Conservation (phyloP, 2,329 filamentous ascomycete species). For the Hyphodiscus sp. region DNA sequence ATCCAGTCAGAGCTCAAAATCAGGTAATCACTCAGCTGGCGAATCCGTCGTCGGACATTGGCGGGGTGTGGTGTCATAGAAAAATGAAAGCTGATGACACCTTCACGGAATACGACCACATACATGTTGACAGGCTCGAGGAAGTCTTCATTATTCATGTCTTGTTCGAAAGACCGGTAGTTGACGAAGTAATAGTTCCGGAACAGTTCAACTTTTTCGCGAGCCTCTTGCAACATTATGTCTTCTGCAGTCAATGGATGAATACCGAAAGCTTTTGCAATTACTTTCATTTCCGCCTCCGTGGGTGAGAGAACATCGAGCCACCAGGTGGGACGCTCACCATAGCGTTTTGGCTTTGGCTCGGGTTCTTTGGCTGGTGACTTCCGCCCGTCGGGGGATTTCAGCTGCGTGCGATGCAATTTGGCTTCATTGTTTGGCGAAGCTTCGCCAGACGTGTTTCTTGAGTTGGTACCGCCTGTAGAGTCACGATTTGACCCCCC, state of each 20-base stretch:
- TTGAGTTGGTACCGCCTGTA: slow-evolving; percentile 11
- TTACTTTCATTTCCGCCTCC: slow-evolving; percentile 89
- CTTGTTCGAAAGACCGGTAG: slow-evolving; percentile 96
- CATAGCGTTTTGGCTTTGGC: slow-evolving; percentile 51
- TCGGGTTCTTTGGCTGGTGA: slow-evolving; percentile 29
- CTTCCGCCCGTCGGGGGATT: slow-evolving; percentile 28
- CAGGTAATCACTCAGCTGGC: slow-evolving; percentile 89
- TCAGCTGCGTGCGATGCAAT: slow-evolving; percentile 27
- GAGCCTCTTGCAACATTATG: slow-evolving; percentile 94
- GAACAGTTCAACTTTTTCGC: slow-evolving; percentile 97
- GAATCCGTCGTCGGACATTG: slow-evolving; percentile 88
- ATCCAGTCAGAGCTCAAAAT: slow-evolving; percentile 96
- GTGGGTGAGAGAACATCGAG: slow-evolving; percentile 87
- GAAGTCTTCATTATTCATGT: slow-evolving; percentile 80
- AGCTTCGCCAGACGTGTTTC: slow-evolving; percentile 15
- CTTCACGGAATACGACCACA: slow-evolving; percentile 91
- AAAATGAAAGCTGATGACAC: slow-evolving; percentile 94
- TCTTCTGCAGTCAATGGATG: slow-evolving; percentile 94
- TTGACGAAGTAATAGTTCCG: slow-evolving; percentile 98
- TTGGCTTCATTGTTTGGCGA: slow-evolving; percentile 20
- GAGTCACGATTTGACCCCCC: slow-evolving; percentile 7
- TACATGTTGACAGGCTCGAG: slow-evolving; percentile 97
- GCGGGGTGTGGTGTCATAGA: slow-evolving; percentile 93
- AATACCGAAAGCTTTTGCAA: slow-evolving; percentile 89
- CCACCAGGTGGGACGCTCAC: slow-evolving; percentile 93